phyloP scores from a whole-genome alignment of 768 basidiomycete genomes.

The Daedalea quercina region DNA sequence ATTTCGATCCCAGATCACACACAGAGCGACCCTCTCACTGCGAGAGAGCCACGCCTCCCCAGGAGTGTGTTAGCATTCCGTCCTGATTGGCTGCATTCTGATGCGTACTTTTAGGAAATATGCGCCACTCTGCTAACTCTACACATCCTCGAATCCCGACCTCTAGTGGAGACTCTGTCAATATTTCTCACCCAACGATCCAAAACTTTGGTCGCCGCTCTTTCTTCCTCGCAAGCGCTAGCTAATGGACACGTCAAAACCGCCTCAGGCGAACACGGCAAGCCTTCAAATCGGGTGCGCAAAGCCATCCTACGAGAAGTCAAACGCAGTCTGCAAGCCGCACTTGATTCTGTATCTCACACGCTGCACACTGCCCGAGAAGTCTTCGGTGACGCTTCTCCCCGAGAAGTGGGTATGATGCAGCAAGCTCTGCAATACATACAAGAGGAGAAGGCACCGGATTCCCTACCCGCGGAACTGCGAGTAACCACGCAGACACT shows the following conservation, averaged over 20 bases:
- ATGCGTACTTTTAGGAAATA: slow-evolving; percentile 40
- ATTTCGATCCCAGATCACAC: slow-evolving; percentile 83
- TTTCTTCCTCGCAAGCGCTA: slow-evolving; percentile 18
- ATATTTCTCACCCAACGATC: slow-evolving; percentile 68
- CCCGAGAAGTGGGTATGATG: slow-evolving; percentile 40
- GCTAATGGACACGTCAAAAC: slow-evolving; percentile 31
- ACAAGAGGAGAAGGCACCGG: slow-evolving; percentile 39
- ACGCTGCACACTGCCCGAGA: slow-evolving; percentile 52
- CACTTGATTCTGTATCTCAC: slow-evolving; percentile 47
- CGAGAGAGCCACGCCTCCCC: slow-evolving; percentile 49
- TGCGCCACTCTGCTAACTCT: slow-evolving; percentile 79
- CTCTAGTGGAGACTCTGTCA: slow-evolving; percentile 64
- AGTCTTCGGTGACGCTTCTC: slow-evolving; percentile 41
- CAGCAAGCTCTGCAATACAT: slow-evolving; percentile 51
- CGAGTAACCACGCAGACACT: slow-evolving; percentile 61
- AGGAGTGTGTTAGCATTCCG: slow-evolving; percentile 34
- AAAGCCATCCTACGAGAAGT: slow-evolving; percentile 43
- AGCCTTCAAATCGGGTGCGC: slow-evolving; percentile 13
- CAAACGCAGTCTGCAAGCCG: slow-evolving; percentile 43
- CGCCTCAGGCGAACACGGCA: slow-evolving; percentile 6
- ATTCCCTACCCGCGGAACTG: slow-evolving; percentile 41
- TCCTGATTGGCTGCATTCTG: neutral
- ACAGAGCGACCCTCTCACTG: slow-evolving; percentile 79
- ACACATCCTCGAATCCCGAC: slow-evolving; percentile 83
- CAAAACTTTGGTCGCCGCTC: slow-evolving; percentile 43